Base-by-base conservation (phyloP, 2,329 filamentous ascomycete genomes). In the Aspergillus melleus region DNA sequence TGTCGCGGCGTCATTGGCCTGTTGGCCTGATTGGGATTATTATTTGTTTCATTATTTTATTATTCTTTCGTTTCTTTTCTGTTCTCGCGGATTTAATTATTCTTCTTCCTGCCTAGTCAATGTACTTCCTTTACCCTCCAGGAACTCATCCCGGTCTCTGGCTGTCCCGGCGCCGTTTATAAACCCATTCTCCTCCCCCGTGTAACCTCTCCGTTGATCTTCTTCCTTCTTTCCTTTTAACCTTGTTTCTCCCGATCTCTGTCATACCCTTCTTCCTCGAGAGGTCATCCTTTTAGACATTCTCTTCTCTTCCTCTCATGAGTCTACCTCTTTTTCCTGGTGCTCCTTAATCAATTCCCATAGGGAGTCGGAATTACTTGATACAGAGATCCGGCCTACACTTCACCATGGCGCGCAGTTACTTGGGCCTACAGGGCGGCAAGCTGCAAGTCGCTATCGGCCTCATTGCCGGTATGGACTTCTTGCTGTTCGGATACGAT, bases 401-500 rank as follows among this genome's bases (percentile, higher is more conserved):
- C 39, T 24, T 49, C 59, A 70, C 59, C 14, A 72, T 70, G 64
- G 57, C 61, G 36, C 65, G 67, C 44, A 67, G 64, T 22, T 79
- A 74, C 61, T 71, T 77, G 62, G 77, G 77, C 67, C 73, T 80
- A 14, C 70, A 70, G 61, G 79, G 79, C 71, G 68, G 69, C 51
- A 69, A 67, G 53, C 72, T 80, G 39, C 76, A 79, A 58, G 65
- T 79, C 30, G 77, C 77, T 51, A 78, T 81, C 63, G 76, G 76
- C 29, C 57, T 79, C 14, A 74, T 80, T 60, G 79, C 79, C 32
- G 78, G 78, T 47, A 70, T 78, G 60, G 78, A 79, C 61, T 76
- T 76, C 60, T 55, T 76, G 61, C 69, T 78, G 1, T 69, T 69
- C 19, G 67, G 67, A 52, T 78, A 77, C 62, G 76, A 76, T 61